Evolutionary conservation across 139 green algal genomes (phyloP), one percentile per base, ranked within the genome.

Genomic region (Deuterostichococcus epilithicus): DNA sequence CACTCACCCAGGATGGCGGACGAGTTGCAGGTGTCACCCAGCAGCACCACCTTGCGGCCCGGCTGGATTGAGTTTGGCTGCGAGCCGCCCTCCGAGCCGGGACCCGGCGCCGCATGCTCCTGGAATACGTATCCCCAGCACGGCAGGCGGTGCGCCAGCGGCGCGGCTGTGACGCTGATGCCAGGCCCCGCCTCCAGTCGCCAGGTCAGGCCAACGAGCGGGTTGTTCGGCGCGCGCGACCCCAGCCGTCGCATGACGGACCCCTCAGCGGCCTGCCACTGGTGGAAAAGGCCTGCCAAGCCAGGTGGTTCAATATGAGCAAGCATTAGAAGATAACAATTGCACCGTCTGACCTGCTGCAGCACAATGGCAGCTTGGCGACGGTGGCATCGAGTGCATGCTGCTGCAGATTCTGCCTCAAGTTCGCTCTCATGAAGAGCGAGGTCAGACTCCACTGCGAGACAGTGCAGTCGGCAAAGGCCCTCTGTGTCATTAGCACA

Each of bases 11-110:
- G 86, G 13, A 99, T 92, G 39, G 87, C 76, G 1, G 68, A 18
- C 0, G 86, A 93, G 83, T 94, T 80, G 47, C 91, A 90, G 18
- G 95, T 99, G 86, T 99, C 95, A 0, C 95, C 95, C 75, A 99
- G 82, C 5, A 98, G 81, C 0, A 97, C 88, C n/a, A 95, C 87
- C 78, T 97, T 92, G 26, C 91, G 81, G 13, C 85, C 80, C 0
- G 34, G 76, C 63, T 72, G 73, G 66, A 76, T 75, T 34, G 75
- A 77, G 39, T 70, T 72, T 28, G 52, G 52, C 52, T 28, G 52
- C 28, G 13, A 5, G 52, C 20, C 20, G 18, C 28, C 52, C 18
- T 13, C 13, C 71, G 6, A 42, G 42, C 8, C 44, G 42, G 28
- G 1, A 76, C 6, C 44, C 15, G 68, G 71, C 47, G 35, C 15